Evolutionary conservation across 1,284 basidiomycete genomes (phyloP), one percentile per base, ranked within the genome.

Genomic region (Meira nashicola): DNA sequence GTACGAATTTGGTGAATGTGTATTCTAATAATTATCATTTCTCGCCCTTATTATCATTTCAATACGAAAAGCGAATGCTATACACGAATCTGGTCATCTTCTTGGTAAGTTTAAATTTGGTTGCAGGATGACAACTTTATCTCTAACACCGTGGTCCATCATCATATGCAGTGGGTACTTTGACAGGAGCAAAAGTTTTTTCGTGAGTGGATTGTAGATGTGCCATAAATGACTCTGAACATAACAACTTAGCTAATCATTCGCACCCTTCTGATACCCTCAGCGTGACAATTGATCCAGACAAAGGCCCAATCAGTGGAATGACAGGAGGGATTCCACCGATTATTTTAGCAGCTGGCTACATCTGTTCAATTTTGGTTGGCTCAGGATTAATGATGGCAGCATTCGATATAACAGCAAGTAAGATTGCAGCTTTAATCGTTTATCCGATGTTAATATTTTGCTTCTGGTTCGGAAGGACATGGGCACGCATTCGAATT

Each of bases 381-480:
- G 55, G 55, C 8, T 43, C 55, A 14, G 40, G 21, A 15, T 33
- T 56, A 11, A 56, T 56, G 41, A 38, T 56, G 37, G 21, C 28
- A 17, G 25, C 44, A 11, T 56, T 56, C n/a, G 55, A 56, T 23
- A 46, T 23, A 17, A 43, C 40, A 3, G 40, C 40, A 17, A 56
- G 55, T 38, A 56, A 56, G 43, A 56, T 56, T n/a, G 40, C 55
- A 2, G 48, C 37, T 21, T 43, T 56, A 3, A 33, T 43, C 40
- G 33, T 46, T 28, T 39, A 50, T 17, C 44, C 55, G 10, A n/a
- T 56, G 8, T 56, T 43, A 11, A 28, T 41, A 2, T 15, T 46
- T 49, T 43, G 39, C 43, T 43, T 46, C 15, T 56, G 55, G 55
- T 56, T 56, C 43, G 55, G 47, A 5, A 47, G 25, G 39, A 56